These are phyloP conservation scores for Quercus agrifolia DNA, from an alignment of 306 rosid species.

Conservation along the genomic window DNA sequence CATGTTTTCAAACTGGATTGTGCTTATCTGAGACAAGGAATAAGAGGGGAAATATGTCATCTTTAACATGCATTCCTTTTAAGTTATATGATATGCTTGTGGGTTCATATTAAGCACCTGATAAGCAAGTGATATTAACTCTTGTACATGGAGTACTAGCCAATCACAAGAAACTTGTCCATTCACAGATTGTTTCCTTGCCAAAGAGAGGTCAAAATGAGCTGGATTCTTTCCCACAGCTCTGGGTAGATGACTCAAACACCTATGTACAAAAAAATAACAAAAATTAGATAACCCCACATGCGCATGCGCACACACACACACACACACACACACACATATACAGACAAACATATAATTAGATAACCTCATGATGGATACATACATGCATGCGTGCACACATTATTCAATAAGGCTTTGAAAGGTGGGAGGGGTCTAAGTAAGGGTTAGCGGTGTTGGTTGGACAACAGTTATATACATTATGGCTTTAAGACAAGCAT, in stretches of 20 bases:
- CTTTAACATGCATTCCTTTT: conserved; percentile 12
- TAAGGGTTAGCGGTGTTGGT: background rate
- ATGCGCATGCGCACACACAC: background rate
- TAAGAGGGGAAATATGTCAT: conserved; percentile 6
- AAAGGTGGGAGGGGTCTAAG: background rate
- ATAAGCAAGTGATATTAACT: conserved; percentile 94
- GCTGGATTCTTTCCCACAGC: conserved; percentile 89
- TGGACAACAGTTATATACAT: background rate
- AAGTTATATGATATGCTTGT: conserved; percentile 10
- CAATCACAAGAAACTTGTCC: conserved; percentile 60
- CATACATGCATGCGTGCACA: background rate
- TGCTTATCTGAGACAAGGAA: conserved; percentile 68
- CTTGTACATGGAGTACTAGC: conserved; percentile 91
- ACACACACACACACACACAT: background rate
- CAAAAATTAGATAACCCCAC: background rate
- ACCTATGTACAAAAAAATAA: conserved; percentile 46
- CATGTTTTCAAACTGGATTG: conserved; percentile 92
- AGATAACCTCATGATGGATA: background rate
- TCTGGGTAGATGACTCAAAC: conserved; percentile 83
- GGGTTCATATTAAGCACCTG: conserved; percentile 57
- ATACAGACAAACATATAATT: background rate
- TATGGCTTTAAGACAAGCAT: background rate
- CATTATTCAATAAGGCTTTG: background rate
- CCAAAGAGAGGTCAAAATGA: conserved; percentile 84
- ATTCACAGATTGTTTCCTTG: conserved; percentile 56